These are phyloP conservation scores for Comarum palustre DNA, from an alignment of 306 rosid species.

Conservation along the genomic window DNA sequence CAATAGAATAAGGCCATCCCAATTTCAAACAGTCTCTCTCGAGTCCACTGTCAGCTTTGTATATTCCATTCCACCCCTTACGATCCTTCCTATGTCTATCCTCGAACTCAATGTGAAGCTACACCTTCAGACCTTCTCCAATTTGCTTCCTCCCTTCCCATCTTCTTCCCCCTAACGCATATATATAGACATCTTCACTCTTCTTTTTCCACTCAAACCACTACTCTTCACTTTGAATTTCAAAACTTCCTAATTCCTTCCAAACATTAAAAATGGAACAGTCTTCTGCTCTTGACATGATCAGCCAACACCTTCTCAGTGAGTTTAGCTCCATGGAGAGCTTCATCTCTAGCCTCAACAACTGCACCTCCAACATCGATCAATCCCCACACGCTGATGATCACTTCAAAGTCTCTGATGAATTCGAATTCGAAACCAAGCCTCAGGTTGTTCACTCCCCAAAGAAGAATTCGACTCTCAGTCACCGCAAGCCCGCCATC, in stretches of 20 bases:
- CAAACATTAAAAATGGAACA: conserved; percentile 25
- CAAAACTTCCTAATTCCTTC: conserved; percentile 3
- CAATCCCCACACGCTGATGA: conserved; percentile 6
- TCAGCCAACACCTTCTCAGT: conserved; percentile 55
- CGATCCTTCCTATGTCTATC: conserved; percentile 32
- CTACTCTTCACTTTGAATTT: neutral
- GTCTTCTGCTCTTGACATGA: conserved; percentile 48
- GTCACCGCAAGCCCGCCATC: conserved; percentile 34
- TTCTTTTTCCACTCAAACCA: conserved; percentile 27
- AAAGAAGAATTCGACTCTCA: conserved; percentile 15
- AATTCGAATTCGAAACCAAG: conserved; percentile 18
- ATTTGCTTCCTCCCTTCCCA: neutral
- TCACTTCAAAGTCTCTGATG: conserved; percentile 18
- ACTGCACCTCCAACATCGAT: conserved; percentile 12
- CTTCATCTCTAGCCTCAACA: conserved; percentile 33
- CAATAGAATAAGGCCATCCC: neutral
- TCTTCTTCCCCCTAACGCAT: neutral
- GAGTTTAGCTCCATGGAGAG: conserved; percentile 43
- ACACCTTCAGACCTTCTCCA: neutral
- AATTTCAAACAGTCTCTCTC: neutral
- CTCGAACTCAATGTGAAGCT: conserved; percentile 31
- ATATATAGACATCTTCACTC: conserved; percentile 15
- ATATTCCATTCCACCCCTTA: neutral
- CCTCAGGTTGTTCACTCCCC: conserved; percentile 16
- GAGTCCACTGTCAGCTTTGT: neutral